Conservation (phyloP, 768 basidiomycete species). For the Suillus sp. region DNA sequence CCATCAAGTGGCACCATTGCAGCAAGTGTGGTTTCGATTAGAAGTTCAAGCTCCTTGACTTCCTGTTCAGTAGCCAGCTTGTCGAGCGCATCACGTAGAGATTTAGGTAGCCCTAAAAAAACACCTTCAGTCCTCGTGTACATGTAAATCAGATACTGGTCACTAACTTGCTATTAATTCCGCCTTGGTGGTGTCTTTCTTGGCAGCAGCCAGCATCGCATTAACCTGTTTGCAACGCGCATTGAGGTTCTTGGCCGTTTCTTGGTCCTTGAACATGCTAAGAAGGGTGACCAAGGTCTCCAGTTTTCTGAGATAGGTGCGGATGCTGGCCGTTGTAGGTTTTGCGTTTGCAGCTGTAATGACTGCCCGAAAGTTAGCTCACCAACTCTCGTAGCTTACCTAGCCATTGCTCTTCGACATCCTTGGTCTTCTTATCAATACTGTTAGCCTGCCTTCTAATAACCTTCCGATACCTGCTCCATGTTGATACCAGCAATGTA, state of each 20-base stretch:
- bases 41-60: background rate
- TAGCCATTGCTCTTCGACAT: background rate
- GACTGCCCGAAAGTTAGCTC: background rate
- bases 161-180: too few relatives aligned
- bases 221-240: too few relatives aligned
- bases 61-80: background rate
- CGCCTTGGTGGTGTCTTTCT: too few relatives aligned
- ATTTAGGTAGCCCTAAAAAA: slow-evolving; percentile 3
- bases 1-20: background rate
- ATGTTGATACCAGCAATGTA: background rate
- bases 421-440: background rate
- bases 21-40: background rate
- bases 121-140: too few relatives aligned
- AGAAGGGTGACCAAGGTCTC: too few relatives aligned
- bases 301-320: too few relatives aligned
- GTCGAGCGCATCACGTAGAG: background rate
- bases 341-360: background rate
- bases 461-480: background rate
- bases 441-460: background rate
- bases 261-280: too few relatives aligned
- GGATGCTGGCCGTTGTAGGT: too few relatives aligned
- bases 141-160: too few relatives aligned
- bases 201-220: too few relatives aligned
- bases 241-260: too few relatives aligned
- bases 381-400: background rate